Evolutionary conservation across 257 asterid genomes (phyloP).

Genomic region (Schizonepeta tenuifolia): DNA sequence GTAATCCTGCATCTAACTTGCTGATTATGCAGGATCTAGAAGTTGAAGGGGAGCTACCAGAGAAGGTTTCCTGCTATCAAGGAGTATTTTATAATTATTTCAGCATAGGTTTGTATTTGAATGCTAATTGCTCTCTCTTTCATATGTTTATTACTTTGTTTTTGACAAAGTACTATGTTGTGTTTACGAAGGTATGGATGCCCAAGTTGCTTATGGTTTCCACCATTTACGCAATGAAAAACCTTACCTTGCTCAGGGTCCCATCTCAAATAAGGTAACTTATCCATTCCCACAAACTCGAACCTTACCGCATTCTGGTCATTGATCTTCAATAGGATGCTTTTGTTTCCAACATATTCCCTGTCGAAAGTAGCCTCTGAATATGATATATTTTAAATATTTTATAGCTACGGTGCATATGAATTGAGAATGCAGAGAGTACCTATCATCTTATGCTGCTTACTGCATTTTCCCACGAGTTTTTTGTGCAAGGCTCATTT

Average conservation of each 20-base stretch:
- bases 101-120: constrained; percentile 75
- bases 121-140: constrained; percentile 14
- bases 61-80: constrained; percentile 67
- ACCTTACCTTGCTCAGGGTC: constrained; percentile 97
- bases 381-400: background rate
- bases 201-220: constrained; percentile 95
- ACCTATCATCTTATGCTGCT: constrained; percentile 14
- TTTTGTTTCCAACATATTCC: constrained; percentile 7
- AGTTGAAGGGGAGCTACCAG: constrained; percentile 70
- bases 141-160: constrained; percentile 19
- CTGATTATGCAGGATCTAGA: constrained; percentile 60
- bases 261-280: constrained; percentile 84
- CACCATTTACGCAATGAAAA: constrained; percentile 88
- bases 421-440: background rate
- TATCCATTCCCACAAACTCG: constrained; percentile 5
- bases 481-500: constrained; percentile 11
- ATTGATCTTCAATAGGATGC: background rate
- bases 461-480: background rate
- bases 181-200: constrained; percentile 86
- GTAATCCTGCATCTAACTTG: constrained; percentile 9
- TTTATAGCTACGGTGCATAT: background rate
- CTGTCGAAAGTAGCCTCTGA: background rate
- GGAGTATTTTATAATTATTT: constrained; percentile 96
- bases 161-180: constrained; percentile 12
- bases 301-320: background rate